A percentile compares a stretch with the other conserved stretches of the same genome.
These are phyloP conservation scores for Candida morakotiae DNA, from an alignment of 805 yeast genomes.

Conservation along the genomic window DNA sequence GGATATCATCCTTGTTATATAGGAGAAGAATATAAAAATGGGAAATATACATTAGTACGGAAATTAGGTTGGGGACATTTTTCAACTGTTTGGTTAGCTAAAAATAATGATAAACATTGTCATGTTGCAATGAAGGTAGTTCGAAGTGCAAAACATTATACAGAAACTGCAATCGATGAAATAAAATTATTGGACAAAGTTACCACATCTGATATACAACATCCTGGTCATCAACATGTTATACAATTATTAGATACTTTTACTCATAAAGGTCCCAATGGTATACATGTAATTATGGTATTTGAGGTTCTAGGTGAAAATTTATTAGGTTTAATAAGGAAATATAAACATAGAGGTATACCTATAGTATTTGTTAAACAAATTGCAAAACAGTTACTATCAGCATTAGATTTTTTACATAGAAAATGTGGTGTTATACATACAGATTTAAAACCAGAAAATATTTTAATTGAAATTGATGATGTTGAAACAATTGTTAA, in stretches of 20 bases:
- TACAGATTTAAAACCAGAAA: conserved; percentile 72
- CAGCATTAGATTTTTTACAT: conserved; percentile 70
- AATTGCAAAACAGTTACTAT: conserved; percentile 71
- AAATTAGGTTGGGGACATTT: conserved; percentile 99
- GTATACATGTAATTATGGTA: conserved; percentile 93
- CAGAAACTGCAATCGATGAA: conserved; percentile 94
- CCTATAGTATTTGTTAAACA: conserved; percentile 75
- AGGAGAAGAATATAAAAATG: conserved; percentile 79
- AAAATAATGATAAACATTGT: conserved; percentile 46
- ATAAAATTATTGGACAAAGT: conserved; percentile 71
- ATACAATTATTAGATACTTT: conserved; percentile 81
- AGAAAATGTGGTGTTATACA: conserved; percentile 71
- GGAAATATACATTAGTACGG: conserved; percentile 74
- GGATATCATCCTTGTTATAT: conserved; percentile 94
- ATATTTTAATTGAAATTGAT: conserved; percentile 74
- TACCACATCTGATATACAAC: conserved; percentile 57
- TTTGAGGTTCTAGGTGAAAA: conserved; percentile 97
- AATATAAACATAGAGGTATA: conserved; percentile 75
- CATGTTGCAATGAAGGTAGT: conserved; percentile 96
- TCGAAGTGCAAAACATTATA: conserved; percentile 82
- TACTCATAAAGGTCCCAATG: conserved; percentile 85
- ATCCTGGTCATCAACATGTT: conserved; percentile 79
- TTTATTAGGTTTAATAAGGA: conserved; percentile 73
- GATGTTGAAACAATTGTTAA: conserved; percentile 76
- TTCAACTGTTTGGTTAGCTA: conserved; percentile 92